Evolutionary conservation across 371 early-diverging fungal genomes (phyloP).

Genomic region (Rhizopus delemar): DNA sequence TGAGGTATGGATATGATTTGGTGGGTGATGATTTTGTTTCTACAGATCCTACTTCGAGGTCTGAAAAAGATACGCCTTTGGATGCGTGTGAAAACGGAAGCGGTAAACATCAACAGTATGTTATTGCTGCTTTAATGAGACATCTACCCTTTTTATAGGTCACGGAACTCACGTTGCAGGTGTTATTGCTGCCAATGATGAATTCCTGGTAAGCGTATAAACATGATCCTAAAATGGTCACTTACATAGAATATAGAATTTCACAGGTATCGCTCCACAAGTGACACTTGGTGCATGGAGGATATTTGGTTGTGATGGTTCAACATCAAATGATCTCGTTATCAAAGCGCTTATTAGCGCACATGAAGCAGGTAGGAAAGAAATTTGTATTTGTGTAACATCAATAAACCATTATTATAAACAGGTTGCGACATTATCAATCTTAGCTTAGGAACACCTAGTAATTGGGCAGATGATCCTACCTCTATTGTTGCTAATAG

Average conservation of each 20-base stretch:
- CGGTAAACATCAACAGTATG: constrained; percentile 9
- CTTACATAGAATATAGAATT: constrained; percentile 30
- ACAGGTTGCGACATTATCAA: constrained; percentile 64
- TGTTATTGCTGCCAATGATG: constrained; percentile 61
- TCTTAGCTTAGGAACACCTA: constrained; percentile 71
- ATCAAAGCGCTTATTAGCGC: constrained; percentile 69
- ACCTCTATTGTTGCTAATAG: constrained; percentile 53
- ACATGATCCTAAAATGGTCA: neutral
- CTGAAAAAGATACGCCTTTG: constrained; percentile 17
- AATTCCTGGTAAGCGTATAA: constrained; percentile 23
- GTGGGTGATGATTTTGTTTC: constrained; percentile 43
- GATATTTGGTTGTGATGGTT: constrained; percentile 70
- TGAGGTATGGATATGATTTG: constrained; percentile 61
- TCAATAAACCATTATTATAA: neutral
- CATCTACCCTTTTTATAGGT: constrained; percentile 17
- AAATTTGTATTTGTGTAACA: neutral
- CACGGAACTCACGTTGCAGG: constrained; percentile 71
- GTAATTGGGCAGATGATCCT: constrained; percentile 61
- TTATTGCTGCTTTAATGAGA: neutral
- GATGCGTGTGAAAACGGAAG: constrained; percentile 25
- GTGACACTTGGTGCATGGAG: constrained; percentile 65
- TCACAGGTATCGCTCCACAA: constrained; percentile 68
- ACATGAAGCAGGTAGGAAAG: constrained; percentile 54
- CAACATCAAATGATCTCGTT: constrained; percentile 64
- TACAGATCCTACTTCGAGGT: constrained; percentile 10